These are phyloP conservation scores for Iris macrosiphon DNA, from an alignment of 106 monocot species.

Conservation along the genomic window DNA sequence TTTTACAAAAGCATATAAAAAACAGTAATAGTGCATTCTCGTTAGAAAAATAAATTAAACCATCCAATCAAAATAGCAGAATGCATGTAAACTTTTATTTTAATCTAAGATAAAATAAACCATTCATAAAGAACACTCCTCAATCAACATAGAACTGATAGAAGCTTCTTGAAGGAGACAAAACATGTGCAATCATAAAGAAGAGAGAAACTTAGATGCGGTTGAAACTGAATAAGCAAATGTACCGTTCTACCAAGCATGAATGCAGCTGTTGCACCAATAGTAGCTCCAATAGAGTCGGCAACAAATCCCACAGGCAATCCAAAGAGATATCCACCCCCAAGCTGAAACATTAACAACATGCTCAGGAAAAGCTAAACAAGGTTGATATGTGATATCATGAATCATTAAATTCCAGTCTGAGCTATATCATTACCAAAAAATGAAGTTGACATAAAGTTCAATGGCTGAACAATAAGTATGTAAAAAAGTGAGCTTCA, in stretches of 20 bases:
- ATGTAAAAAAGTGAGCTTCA: not conserved
- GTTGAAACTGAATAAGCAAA: conserved; percentile 1
- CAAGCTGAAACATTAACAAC: conserved; percentile 49
- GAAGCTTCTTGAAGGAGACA: not conserved
- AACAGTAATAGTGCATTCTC: too few relatives aligned
- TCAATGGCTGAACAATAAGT: not conserved
- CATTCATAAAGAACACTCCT: too few relatives aligned
- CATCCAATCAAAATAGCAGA: too few relatives aligned
- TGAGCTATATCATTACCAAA: too few relatives aligned
- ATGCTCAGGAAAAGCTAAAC: not conserved
- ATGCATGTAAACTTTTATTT: too few relatives aligned
- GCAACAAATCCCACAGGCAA: conserved; percentile 91
- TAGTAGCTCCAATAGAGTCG: conserved; percentile 90
- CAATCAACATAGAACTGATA: too few relatives aligned
- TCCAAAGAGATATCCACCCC: conserved; percentile 98
- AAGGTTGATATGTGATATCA: not conserved
- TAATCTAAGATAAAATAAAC: too few relatives aligned
- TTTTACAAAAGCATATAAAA: too few relatives aligned
- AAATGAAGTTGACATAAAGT: too few relatives aligned
- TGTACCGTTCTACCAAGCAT: conserved; percentile 89
- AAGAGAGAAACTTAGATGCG: not conserved
- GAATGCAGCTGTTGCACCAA: conserved; percentile 94
- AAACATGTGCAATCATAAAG: not conserved
- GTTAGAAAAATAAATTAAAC: too few relatives aligned
- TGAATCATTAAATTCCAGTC: too few relatives aligned